Base-by-base conservation (phyloP, 2,329 filamentous ascomycete genomes). In the Ceratocystis harringtonii region DNA sequence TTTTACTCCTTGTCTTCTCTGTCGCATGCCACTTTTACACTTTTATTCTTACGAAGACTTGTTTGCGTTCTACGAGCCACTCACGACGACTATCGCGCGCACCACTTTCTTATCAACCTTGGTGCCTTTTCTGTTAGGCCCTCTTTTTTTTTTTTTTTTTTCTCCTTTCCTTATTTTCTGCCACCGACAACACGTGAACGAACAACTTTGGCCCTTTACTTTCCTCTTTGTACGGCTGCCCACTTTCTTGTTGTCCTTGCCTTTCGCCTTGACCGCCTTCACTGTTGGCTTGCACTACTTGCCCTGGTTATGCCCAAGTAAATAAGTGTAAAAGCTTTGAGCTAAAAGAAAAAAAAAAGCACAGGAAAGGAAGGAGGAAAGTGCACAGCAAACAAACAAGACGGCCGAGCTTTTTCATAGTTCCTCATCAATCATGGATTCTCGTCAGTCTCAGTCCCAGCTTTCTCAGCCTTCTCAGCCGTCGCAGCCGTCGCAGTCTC, bases 341-440 rank as follows among this genome's bases (percentile, higher is more conserved):
- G 58, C 36, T 41, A 48, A 50, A 63, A 55, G 32, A 62, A 41
- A 52, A 45, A 45, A 62, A 62, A 62, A 30, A 36, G 41, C 61
- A 48, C 22, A 48, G 41, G 43, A 36, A 62, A 44, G 32, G 44
- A 43, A 48, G 50, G 61, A 62, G 44, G 41, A 48, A 45, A 62
- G 43, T 15, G 41, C 61, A 44, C 25, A 48, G 32, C 1, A 50
- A 10, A 25, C 22, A 25, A 25, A 25, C 22, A 25, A 25, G n/a
- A 62, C 17, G 61, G 25, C 61, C 61, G 22, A 62, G 61, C 61
- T 62, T 48, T 62, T 62, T 28, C 48, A 17, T 30, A 58, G 52
- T 58, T 50, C 6, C 30, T 12, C 36, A 41, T 41, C 43, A 41
- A 65, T 50, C 52, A 67, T 67, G 66, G 66, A 67, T 65, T 65